phyloP scores from a whole-genome alignment of 306 rosid genomes.

The Inga oerstediana region DNA sequence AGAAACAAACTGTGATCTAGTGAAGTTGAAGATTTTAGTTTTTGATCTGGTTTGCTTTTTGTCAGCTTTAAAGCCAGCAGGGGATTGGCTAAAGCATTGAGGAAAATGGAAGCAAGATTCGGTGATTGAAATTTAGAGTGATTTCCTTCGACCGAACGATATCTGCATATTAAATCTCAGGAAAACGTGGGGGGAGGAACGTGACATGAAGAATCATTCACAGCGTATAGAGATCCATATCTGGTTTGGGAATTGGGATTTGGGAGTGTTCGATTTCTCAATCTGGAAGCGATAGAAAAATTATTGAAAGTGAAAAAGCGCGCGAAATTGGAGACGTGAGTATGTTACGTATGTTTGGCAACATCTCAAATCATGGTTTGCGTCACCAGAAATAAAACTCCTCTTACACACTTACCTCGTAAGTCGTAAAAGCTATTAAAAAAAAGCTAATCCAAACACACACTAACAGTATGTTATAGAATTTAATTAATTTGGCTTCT shows the following conservation, averaged over 20 bases:
- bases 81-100: not conserved
- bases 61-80: not conserved
- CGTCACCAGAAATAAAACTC: too few relatives aligned
- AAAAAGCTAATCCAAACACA: too few relatives aligned
- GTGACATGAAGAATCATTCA: not conserved
- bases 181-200: not conserved
- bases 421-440: too few relatives aligned
- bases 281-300: not conserved
- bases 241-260: not conserved
- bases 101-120: constrained; percentile 8
- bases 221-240: not conserved
- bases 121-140: not conserved
- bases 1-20: not conserved
- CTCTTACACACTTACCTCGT: too few relatives aligned
- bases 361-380: too few relatives aligned
- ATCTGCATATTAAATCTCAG: not conserved
- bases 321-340: not conserved
- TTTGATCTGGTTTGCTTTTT: not conserved
- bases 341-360: too few relatives aligned
- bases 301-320: not conserved
- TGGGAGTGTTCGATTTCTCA: not conserved
- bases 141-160: not conserved
- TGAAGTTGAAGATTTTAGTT: not conserved
- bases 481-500: not conserved
- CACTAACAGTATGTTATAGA: not conserved